Evolutionary conservation across 108 stramenopile species (phyloP).

Genomic region (Cyclotella sp.): DNA sequence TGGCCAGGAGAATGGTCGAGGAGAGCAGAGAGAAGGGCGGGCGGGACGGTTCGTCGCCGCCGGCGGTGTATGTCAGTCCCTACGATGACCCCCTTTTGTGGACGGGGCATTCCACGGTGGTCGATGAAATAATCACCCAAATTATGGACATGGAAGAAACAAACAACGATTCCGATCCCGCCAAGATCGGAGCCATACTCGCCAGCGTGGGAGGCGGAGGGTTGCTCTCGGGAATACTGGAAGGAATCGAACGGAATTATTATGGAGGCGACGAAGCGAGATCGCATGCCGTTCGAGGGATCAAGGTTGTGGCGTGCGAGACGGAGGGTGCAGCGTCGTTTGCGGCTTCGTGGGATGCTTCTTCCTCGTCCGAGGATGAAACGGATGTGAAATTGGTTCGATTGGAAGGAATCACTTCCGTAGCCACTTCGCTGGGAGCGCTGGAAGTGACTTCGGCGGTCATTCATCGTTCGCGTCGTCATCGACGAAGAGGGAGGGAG

Average conservation of each 20-base stretch:
- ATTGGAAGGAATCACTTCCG: constrained; percentile 68
- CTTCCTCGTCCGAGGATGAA: constrained; percentile 9
- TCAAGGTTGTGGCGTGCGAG: constrained; percentile 84
- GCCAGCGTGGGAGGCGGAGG: constrained; percentile 93
- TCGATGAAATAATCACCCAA: constrained; percentile 82
- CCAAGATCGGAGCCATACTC: constrained; percentile 74
- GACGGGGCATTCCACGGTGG: constrained; percentile 89
- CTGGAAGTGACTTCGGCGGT: constrained; percentile 78
- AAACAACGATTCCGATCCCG: background rate
- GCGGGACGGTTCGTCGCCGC: background rate
- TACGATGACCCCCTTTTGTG: constrained; percentile 89
- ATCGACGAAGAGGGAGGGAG: constrained; percentile 44
- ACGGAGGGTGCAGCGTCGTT: constrained; percentile 91
- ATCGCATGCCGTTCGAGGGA: constrained; percentile 35
- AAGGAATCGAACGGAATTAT: constrained; percentile 74
- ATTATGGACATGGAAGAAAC: constrained; percentile 49
- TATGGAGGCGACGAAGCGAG: constrained; percentile 11
- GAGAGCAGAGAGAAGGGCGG: constrained; percentile 34
- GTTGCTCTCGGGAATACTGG: constrained; percentile 79
- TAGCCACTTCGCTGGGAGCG: constrained; percentile 91
- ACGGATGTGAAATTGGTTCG: constrained; percentile 46
- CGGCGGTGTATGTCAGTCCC: constrained; percentile 64
- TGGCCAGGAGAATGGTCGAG: constrained; percentile 65
- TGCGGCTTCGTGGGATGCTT: constrained; percentile 50
- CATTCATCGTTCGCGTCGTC: constrained; percentile 60